These are phyloP conservation scores for Quillaja saponaria DNA, from an alignment of 306 rosid genomes.

Conservation along the genomic window DNA sequence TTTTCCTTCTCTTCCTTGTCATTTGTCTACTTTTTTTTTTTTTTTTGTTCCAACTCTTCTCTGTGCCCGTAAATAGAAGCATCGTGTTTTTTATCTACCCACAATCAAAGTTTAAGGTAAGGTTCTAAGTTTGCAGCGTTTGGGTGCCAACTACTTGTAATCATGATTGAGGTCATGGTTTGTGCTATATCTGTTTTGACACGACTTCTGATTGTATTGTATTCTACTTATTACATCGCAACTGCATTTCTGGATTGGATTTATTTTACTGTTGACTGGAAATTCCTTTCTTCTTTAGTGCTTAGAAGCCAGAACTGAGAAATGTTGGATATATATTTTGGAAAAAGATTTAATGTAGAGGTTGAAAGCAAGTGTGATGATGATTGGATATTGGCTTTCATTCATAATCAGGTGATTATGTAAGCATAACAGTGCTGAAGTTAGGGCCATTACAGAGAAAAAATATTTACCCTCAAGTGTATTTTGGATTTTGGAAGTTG, in stretches of 20 bases:
- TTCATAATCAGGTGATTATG: background rate
- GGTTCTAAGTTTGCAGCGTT: background rate
- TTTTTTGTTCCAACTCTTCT: slow-evolving; percentile 25
- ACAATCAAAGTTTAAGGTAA: slow-evolving; percentile 15
- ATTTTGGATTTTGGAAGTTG: too few species aligned
- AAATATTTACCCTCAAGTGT: background rate
- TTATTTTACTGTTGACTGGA: slow-evolving; percentile 2
- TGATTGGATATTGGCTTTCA: slow-evolving; percentile 13
- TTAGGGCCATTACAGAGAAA: slow-evolving; percentile 4
- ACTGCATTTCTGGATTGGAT: slow-evolving; percentile 11
- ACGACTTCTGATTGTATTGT: slow-evolving; percentile 13
- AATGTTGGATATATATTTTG: slow-evolving; percentile 8
- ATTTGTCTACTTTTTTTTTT: slow-evolving; percentile 18
- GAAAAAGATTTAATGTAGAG: slow-evolving; percentile 9
- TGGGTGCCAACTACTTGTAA: slow-evolving; percentile 1
- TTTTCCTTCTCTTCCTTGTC: too few species aligned
- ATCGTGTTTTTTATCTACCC: slow-evolving; percentile 18
- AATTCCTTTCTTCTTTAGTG: slow-evolving; percentile 2
- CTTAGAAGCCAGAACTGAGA: slow-evolving; percentile 11
- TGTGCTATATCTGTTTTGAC: slow-evolving; percentile 12
- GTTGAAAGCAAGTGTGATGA: slow-evolving; percentile 3
- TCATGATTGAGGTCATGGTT: slow-evolving; percentile 21
- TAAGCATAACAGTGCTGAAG: slow-evolving; percentile 1
- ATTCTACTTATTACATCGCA: slow-evolving; percentile 6
- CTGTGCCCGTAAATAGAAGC: slow-evolving; percentile 10